Evolutionary conservation across 73 alveolate species (phyloP), one percentile per base, ranked within the genome.

Genomic region (Loxodes magnus): DNA sequence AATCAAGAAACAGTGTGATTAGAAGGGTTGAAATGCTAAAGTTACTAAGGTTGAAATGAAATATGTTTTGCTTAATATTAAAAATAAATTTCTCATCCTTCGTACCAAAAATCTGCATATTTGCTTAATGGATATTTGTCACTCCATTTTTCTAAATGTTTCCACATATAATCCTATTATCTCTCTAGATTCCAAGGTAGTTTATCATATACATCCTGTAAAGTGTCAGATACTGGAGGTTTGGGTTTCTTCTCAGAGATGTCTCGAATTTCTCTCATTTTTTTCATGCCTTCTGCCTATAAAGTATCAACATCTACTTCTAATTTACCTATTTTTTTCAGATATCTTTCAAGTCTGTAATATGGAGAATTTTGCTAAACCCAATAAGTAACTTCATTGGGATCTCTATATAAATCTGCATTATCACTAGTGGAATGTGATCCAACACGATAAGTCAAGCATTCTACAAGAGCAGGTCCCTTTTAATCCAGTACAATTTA

Each of bases 361-460:
- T 62, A 62, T 3, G 83, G 83, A 39, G 59, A 62, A 37, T 69
- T 61, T 23, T n/a, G 23, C 7, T 46, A 25, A 20, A 7, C n/a
- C n/a, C 27, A 46, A 46, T 10, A 46, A 17, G 22, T 41, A n/a
- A 46, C 6, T 46, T 64, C 77, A 5, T 64, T 71, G 28, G 51
- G 26, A 28, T 51, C 62, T 6, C 79, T 58, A 31, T 65, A 65
- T 16, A 62, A 48, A 4, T 57, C 43, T 0, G 79, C 33, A 41
- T 65, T 71, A 58, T 89, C 98, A 41, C 90, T 64, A 16, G 98
- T 89, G 25, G 96, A 81, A 48, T 89, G 98, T 54, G 84, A 95
- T 12, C 98, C 98, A 3, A 30, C 59, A 48, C 93, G 75, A 56
- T 89, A 89, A 39, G 96, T 70, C 61, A 89, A 85, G 29, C 80